Evolutionary conservation across 1,139 yeast species (phyloP).

Genomic region (Entelexis paramagnoliae): DNA sequence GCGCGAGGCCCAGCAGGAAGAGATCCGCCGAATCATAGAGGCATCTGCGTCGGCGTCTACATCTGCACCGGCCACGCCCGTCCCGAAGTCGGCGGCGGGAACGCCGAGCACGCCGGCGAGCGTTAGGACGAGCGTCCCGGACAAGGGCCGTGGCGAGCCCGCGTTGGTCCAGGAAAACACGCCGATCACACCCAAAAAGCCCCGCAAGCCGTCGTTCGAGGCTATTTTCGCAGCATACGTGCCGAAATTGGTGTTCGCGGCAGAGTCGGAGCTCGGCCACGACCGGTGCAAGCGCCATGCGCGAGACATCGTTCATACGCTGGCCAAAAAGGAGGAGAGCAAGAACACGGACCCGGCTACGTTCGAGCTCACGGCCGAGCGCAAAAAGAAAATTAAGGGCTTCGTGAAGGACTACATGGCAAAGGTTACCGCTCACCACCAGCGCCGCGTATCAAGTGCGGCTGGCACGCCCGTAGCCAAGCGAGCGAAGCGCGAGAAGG

Average conservation of each 20-base stretch:
- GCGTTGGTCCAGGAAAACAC: neutral
- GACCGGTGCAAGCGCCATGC: slow-evolving; percentile 71
- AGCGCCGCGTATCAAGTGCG: slow-evolving; percentile 26
- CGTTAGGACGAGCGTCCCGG: too few relatives aligned
- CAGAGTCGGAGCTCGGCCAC: slow-evolving; percentile 56
- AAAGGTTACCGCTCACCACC: slow-evolving; percentile 50
- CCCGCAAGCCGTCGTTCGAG: slow-evolving; percentile 6
- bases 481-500: neutral
- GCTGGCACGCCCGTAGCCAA: neutral
- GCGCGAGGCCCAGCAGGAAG: slow-evolving; percentile 22
- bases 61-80: neutral
- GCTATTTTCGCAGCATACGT: slow-evolving; percentile 54
- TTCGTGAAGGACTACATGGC: slow-evolving; percentile 64
- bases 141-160: neutral
- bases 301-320: slow-evolving; percentile 55
- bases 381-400: slow-evolving; percentile 55
- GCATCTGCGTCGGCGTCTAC: neutral
- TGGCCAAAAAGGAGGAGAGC: slow-evolving; percentile 51
- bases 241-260: slow-evolving; percentile 66
- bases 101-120: slow-evolving; percentile 1
- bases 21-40: slow-evolving; percentile 33
- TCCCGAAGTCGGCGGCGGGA: slow-evolving; percentile 19
- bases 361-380: slow-evolving; percentile 48
- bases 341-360: slow-evolving; percentile 28
- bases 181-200: neutral